Conservation (phyloP, 257 asterid species). For the Marsdenia floribunda region DNA sequence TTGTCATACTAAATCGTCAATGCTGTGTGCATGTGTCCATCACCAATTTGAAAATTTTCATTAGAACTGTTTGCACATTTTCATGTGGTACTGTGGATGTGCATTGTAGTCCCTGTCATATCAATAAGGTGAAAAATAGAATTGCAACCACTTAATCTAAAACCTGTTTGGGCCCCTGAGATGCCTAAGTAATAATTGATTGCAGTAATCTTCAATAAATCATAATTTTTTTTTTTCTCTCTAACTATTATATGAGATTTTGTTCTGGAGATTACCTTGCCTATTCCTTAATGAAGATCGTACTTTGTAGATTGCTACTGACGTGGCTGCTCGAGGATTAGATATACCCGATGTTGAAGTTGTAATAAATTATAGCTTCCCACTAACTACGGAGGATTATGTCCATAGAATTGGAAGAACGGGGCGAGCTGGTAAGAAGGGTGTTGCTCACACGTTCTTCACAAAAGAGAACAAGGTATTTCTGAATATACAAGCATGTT, state of each 20-base stretch:
- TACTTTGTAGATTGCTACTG: slow-evolving; percentile 85
- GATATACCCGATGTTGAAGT: slow-evolving; percentile 98
- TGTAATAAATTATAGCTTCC: slow-evolving; percentile 94
- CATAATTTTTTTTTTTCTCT: too few relatives aligned
- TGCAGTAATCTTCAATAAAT: too few relatives aligned
- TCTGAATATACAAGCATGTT: neutral
- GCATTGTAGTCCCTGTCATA: neutral
- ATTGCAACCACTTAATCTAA: neutral
- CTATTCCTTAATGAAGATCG: neutral
- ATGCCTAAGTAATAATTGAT: neutral
- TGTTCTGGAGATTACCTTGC: neutral
- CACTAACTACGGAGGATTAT: slow-evolving; percentile 93
- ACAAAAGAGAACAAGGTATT: slow-evolving; percentile 88
- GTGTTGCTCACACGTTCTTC: slow-evolving; percentile 98
- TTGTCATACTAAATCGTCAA: neutral
- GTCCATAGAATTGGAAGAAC: slow-evolving; percentile 98
- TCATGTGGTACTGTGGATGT: neutral
- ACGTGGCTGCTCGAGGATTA: slow-evolving; percentile 96
- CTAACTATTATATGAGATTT: too few relatives aligned
- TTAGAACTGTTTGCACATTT: neutral
- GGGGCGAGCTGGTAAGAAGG: slow-evolving; percentile 98
- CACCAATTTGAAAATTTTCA: neutral
- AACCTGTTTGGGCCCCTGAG: neutral
- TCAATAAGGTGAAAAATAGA: neutral
- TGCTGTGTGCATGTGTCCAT: neutral